phyloP scores from a whole-genome alignment of 2,329 filamentous ascomycete genomes.

The Botrytis cinerea region DNA sequence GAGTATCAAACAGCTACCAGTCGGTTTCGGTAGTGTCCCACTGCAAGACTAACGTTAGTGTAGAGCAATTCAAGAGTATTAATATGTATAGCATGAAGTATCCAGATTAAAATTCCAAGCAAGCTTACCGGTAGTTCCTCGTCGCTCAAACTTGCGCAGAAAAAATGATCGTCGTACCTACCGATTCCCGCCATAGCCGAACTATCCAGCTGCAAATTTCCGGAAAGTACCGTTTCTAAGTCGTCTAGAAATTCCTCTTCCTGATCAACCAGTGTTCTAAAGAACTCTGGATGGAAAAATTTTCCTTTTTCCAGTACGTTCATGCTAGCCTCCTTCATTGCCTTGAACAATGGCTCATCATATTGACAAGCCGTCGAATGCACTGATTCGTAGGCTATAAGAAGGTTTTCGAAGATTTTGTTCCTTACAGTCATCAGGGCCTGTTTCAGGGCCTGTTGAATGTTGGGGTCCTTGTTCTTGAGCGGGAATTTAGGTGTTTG shows the following conservation, averaged over 20 bases:
- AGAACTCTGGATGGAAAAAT: background rate
- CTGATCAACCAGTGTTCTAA: background rate
- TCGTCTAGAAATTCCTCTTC: background rate
- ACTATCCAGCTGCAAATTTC: background rate
- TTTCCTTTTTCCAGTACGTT: background rate
- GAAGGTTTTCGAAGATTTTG: background rate
- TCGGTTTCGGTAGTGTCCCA: background rate
- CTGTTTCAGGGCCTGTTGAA: background rate
- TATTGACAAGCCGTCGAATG: background rate
- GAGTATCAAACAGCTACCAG: background rate
- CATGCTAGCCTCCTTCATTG: too few species aligned
- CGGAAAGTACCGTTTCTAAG: background rate
- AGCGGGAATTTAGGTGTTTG: too few species aligned
- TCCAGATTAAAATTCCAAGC: too few species aligned
- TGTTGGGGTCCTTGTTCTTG: background rate
- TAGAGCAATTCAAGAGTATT: background rate
- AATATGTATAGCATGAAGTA: too few species aligned
- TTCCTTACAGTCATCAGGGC: background rate
- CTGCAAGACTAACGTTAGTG: background rate
- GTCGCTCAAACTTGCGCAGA: background rate
- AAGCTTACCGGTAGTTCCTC: background rate
- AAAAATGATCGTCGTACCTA: background rate
- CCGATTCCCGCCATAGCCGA: background rate
- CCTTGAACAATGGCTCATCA: too few species aligned
- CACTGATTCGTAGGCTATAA: background rate